Evolutionary conservation across 495 filamentous ascomycete genomes (phyloP).

Genomic region (Podospora fimiseda): DNA sequence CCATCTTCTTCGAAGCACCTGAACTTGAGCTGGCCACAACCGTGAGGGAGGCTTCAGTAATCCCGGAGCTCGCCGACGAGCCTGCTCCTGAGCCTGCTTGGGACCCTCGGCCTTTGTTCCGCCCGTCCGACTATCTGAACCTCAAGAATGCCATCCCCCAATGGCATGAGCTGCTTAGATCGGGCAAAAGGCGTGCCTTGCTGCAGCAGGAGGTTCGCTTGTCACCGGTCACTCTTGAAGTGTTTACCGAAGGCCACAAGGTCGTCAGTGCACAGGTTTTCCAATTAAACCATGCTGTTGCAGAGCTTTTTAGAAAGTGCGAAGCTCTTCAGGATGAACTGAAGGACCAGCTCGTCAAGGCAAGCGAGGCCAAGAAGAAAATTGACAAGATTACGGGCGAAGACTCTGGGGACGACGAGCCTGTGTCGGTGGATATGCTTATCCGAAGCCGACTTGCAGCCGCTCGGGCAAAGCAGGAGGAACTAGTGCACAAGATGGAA

Average conservation of each 20-base stretch:
- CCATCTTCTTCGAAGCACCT: constrained; percentile 61
- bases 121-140: constrained; percentile 60
- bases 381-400: constrained; percentile 62
- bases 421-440: constrained; percentile 42
- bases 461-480: constrained; percentile 52
- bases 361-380: constrained; percentile 57
- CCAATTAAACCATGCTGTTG: constrained; percentile 62
- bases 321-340: constrained; percentile 67
- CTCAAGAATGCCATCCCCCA: constrained; percentile 49
- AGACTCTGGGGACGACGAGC: constrained; percentile 42
- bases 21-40: constrained; percentile 34
- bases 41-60: constrained; percentile 22
- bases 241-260: constrained; percentile 72
- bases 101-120: constrained; percentile 61
- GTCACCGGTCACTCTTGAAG: constrained; percentile 64
- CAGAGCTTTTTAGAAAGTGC: constrained; percentile 76
- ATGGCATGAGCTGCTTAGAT: constrained; percentile 57
- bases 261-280: constrained; percentile 68
- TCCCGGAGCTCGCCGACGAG: constrained; percentile 19
- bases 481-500: constrained; percentile 59
- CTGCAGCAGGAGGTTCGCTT: constrained; percentile 68
- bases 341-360: constrained; percentile 60
- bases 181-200: constrained; percentile 51
- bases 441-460: constrained; percentile 55
- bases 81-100: constrained; percentile 32